Conservation (phyloP, 1,139 yeast species). For the Pichia sp. region DNA sequence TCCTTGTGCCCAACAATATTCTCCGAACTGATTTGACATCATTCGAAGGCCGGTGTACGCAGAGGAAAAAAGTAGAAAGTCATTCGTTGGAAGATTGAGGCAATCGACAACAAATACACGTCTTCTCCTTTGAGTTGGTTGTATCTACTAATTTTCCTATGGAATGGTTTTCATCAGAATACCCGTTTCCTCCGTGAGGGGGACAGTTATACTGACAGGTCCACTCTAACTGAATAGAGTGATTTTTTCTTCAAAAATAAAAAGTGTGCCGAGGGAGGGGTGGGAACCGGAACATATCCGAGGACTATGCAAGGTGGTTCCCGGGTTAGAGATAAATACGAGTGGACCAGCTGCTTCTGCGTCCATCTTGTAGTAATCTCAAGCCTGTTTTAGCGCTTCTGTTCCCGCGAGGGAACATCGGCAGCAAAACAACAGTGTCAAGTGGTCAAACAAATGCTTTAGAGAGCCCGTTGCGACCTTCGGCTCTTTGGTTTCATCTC, state of each 20-base stretch:
- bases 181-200: conserved; percentile 10
- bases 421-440: conserved; percentile 19
- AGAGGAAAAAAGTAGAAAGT: conserved; percentile 31
- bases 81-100: conserved; percentile 6
- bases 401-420: too few species aligned
- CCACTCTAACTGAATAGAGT: conserved; percentile 8
- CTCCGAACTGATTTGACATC: conserved; percentile 30
- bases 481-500: conserved; percentile 4
- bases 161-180: conserved; percentile 32
- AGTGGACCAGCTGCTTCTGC: conserved; percentile 13
- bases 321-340: conserved; percentile 31
- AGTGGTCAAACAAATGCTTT: conserved; percentile 9
- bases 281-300: conserved; percentile 10
- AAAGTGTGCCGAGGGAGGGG: not conserved
- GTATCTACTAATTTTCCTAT: conserved; percentile 28
- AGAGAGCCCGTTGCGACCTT: conserved; percentile 10
- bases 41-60: conserved; percentile 30
- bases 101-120: conserved; percentile 13
- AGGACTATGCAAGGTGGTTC: conserved; percentile 23
- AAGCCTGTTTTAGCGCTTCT: conserved; percentile 9
- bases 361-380: conserved; percentile 30
- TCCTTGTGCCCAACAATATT: conserved; percentile 15
- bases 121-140: conserved; percentile 9
- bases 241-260: conserved; percentile 3
- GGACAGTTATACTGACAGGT: conserved; percentile 7